These are phyloP conservation scores for Microdochium paspali DNA, from an alignment of 2,329 filamentous ascomycete genomes.

Conservation along the genomic window DNA sequence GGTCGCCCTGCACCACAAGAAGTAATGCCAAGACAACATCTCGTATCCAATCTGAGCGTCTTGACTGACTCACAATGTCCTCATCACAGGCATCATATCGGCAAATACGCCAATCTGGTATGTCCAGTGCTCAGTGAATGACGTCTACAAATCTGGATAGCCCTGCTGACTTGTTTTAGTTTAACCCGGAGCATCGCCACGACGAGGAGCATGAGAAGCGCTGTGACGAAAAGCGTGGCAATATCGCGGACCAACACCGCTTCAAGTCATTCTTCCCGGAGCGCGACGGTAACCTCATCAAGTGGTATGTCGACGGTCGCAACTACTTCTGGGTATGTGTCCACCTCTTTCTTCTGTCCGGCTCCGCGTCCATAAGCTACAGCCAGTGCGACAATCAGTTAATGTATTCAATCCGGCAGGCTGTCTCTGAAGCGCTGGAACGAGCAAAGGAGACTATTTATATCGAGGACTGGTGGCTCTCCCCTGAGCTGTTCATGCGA, in stretches of 20 bases:
- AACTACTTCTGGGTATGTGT: conserved; percentile 75
- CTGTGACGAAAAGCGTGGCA: conserved; percentile 71
- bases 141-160: not conserved
- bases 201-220: conserved; percentile 84
- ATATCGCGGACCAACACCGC: conserved; percentile 64
- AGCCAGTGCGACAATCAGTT: too few relatives aligned
- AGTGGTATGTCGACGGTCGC: conserved; percentile 95
- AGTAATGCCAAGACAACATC: conserved; percentile 26
- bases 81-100: conserved; percentile 41
- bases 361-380: too few relatives aligned
- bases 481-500: conserved; percentile 77
- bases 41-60: not conserved
- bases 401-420: conserved; percentile 20
- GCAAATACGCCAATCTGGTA: conserved; percentile 54
- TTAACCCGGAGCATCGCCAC: conserved; percentile 85
- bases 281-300: conserved; percentile 74
- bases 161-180: conserved; percentile 25
- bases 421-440: conserved; percentile 84
- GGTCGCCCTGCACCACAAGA: conserved; percentile 46
- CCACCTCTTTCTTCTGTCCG: not conserved
- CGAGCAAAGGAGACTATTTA: conserved; percentile 88
- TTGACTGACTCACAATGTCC: not conserved
- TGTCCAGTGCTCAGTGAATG: conserved; percentile 8
- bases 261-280: conserved; percentile 90
- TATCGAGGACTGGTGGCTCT: conserved; percentile 95